Evolutionary conservation across 2,329 filamentous ascomycete genomes (phyloP).

Genomic region (Epicoccum nigrum): DNA sequence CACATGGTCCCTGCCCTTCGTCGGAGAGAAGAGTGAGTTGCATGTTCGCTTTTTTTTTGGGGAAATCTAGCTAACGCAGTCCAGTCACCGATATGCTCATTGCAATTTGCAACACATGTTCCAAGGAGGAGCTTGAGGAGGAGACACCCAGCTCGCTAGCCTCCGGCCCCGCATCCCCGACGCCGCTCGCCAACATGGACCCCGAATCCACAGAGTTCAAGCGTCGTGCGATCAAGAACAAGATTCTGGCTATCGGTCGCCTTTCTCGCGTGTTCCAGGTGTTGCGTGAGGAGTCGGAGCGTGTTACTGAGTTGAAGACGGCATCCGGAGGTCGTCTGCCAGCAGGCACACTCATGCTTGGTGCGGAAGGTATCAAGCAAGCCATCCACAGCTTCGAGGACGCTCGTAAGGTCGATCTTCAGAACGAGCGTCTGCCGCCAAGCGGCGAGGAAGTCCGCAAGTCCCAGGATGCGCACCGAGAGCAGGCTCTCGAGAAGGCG

Average conservation of each 20-base stretch:
- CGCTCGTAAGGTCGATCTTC: slow-evolving; percentile 92
- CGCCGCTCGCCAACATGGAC: slow-evolving; percentile 67
- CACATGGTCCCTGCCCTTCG: slow-evolving; percentile 99
- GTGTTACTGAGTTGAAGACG: slow-evolving; percentile 96
- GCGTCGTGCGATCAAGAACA: slow-evolving; percentile 98
- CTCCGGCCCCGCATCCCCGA: slow-evolving; percentile 75
- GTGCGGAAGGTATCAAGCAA: slow-evolving; percentile 97
- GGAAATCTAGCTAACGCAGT: slow-evolving; percentile 23
- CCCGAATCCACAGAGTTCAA: slow-evolving; percentile 92
- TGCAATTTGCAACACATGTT: slow-evolving; percentile 96
- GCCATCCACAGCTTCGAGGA: slow-evolving; percentile 97
- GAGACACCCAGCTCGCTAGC: slow-evolving; percentile 77
- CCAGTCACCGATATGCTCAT: slow-evolving; percentile 95
- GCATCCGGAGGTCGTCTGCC: slow-evolving; percentile 90
- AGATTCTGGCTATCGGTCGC: slow-evolving; percentile 96
- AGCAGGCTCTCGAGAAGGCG: slow-evolving; percentile 84
- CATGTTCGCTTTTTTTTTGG: neutral
- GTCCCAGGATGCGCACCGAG: slow-evolving; percentile 80
- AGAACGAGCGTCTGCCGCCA: slow-evolving; percentile 93
- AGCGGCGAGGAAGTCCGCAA: slow-evolving; percentile 89
- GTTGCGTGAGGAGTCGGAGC: slow-evolving; percentile 93
- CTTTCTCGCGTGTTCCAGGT: slow-evolving; percentile 98
- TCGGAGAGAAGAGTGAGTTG: slow-evolving; percentile 78
- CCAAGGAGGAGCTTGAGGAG: slow-evolving; percentile 94
- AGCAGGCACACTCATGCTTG: slow-evolving; percentile 95